A percentile compares a stretch with the other conserved stretches of the same genome.
Evolutionary conservation across 2,329 filamentous ascomycete genomes (phyloP).

Genomic region (Sporothrix variecibatus): DNA sequence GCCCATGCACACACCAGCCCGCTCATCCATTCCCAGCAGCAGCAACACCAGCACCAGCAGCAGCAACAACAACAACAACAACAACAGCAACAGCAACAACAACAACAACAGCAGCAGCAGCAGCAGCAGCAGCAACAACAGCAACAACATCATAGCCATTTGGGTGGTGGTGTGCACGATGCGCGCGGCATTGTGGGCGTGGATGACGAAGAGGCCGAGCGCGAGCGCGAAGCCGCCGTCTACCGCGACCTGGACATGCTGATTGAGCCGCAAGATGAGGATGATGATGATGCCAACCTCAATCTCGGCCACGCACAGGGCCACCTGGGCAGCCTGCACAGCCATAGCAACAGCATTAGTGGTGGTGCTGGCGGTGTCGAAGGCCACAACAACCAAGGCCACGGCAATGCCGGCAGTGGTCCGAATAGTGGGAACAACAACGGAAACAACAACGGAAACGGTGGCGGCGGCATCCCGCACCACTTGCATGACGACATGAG

Average conservation of each 20-base stretch:
- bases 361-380: neutral
- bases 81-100: conserved; percentile 8
- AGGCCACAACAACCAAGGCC: neutral
- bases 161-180: conserved; percentile 20
- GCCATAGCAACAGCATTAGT: conserved; percentile 2
- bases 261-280: conserved; percentile 49
- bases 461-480: conserved; percentile 11
- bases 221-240: conserved; percentile 46
- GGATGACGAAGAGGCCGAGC: conserved; percentile 36
- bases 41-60: conserved; percentile 9
- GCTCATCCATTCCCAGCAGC: conserved; percentile 15
- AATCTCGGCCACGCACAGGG: neutral
- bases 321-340: neutral
- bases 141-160: conserved; percentile 8
- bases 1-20: conserved; percentile 2
- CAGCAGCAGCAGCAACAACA: conserved; percentile 5
- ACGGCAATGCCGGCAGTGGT: no score
- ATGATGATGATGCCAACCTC: conserved; percentile 41
- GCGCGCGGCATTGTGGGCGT: conserved; percentile 29
- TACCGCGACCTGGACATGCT: conserved; percentile 56
- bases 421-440: neutral
- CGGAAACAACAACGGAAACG: neutral
- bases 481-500: conserved; percentile 17
- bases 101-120: neutral
- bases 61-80: neutral